Conservation (phyloP, 805 yeast species). For the Metahyphopichia silvanorum region DNA sequence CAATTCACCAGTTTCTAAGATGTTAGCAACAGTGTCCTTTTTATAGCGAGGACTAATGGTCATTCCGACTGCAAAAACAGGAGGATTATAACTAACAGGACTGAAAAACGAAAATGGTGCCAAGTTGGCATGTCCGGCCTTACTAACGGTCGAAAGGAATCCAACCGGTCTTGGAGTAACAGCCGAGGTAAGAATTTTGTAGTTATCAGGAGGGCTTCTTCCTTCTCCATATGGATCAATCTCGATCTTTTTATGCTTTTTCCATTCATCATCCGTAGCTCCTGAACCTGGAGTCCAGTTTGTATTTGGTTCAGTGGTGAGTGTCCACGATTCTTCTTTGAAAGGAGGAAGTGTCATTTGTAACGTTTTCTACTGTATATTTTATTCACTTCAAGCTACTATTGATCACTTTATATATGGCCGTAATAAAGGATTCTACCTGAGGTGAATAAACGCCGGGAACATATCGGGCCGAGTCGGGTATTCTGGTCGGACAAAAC, state of each 20-base stretch:
- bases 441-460: too few relatives aligned
- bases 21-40: constrained; percentile 52
- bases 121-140: constrained; percentile 44
- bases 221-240: constrained; percentile 47
- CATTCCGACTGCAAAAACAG: constrained; percentile 51
- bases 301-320: constrained; percentile 22
- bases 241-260: constrained; percentile 38
- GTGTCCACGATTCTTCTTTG: constrained; percentile 9
- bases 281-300: constrained; percentile 49
- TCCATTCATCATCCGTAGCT: constrained; percentile 44
- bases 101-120: constrained; percentile 62
- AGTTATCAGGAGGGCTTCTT: constrained; percentile 43
- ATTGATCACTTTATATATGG: too few relatives aligned
- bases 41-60: constrained; percentile 29
- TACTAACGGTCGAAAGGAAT: constrained; percentile 46
- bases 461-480: too few relatives aligned
- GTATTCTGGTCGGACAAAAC: too few relatives aligned
- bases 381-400: too few relatives aligned
- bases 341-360: too few relatives aligned
- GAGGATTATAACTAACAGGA: constrained; percentile 52
- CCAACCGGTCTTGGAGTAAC: constrained; percentile 62
- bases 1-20: constrained; percentile 50
- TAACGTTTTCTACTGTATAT: too few relatives aligned
- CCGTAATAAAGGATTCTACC: too few relatives aligned
- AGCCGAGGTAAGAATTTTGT: constrained; percentile 49